Percentiles rank a stretch among this genome's conserved stretches.
Evolutionary conservation across 2,329 filamentous ascomycete genomes (phyloP).

Genomic region (Chaetomium globosum): DNA sequence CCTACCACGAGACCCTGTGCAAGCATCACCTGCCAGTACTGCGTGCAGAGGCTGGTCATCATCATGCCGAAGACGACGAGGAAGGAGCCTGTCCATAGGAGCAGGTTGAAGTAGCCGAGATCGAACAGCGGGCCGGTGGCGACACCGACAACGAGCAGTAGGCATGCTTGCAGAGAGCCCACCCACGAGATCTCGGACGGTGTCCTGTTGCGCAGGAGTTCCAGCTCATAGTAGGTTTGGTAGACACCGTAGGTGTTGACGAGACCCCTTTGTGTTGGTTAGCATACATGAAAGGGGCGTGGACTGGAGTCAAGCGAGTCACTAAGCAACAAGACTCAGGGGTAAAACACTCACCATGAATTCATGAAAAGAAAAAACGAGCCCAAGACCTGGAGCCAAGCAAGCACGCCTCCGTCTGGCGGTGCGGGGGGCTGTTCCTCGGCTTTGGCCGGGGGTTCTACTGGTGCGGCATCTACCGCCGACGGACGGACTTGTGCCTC

Average conservation of each 20-base stretch:
- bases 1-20: neutral
- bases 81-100: constrained; percentile 1
- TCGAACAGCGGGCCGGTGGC: neutral
- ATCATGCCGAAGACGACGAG: constrained; percentile 2
- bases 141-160: constrained; percentile 1
- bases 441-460: neutral
- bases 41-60: constrained; percentile 6
- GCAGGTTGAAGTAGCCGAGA: neutral
- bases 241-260: neutral
- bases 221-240: neutral
- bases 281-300: neutral
- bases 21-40: constrained; percentile 7
- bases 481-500: no score
- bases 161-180: neutral
- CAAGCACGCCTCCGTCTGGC: constrained; percentile 5
- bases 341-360: neutral
- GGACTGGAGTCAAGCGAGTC: neutral
- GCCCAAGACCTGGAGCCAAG: constrained; percentile 4
- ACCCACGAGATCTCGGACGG: constrained; percentile 7
- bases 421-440: neutral
- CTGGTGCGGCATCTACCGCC: neutral
- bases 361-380: constrained; percentile 6
- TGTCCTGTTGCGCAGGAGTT: constrained; percentile 1
- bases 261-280: constrained; percentile 1
- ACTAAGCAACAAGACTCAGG: neutral